Conservation (phyloP, 169 alveolate genomes). For the Miamiensis avidus region DNA sequence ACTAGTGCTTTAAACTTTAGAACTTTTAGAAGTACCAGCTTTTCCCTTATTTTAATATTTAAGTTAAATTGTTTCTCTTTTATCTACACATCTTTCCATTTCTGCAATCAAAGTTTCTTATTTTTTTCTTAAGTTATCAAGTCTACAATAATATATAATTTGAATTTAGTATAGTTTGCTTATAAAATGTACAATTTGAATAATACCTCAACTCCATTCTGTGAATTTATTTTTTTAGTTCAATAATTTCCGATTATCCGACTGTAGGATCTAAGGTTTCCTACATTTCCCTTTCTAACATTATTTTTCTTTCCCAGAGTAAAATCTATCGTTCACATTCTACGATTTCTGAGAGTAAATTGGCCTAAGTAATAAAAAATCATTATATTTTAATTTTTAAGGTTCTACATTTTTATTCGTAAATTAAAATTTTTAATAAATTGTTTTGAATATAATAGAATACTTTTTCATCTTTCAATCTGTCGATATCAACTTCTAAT, state of each 20-base stretch:
- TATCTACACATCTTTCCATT: conserved; percentile 88
- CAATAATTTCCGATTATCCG: conserved; percentile 90
- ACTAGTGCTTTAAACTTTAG: not conserved
- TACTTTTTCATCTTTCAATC: conserved; percentile 78
- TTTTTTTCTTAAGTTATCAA: conserved; percentile 81
- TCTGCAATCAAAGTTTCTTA: conserved; percentile 87
- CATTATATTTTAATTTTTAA: no score
- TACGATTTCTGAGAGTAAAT: conserved; percentile 79
- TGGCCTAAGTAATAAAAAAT: conserved; percentile 48
- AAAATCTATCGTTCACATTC: conserved; percentile 88
- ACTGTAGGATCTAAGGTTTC: conserved; percentile 92
- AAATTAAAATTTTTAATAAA: not conserved
- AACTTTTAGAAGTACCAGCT: conserved; percentile 22
- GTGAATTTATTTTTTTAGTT: conserved; percentile 89
- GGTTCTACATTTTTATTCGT: not conserved
- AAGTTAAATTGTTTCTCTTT: conserved; percentile 86
- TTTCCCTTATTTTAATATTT: conserved; percentile 83
- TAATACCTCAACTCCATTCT: conserved; percentile 83
- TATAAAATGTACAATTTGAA: no score
- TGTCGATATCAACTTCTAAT: conserved; percentile 81
- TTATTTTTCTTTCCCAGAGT: conserved; percentile 93
- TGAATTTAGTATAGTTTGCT: no score
- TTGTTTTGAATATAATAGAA: not conserved
- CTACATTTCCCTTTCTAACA: conserved; percentile 92
- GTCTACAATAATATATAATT: conserved; percentile 23